Conservation (phyloP, 768 basidiomycete genomes). For the Steccherinum ochraceum region DNA sequence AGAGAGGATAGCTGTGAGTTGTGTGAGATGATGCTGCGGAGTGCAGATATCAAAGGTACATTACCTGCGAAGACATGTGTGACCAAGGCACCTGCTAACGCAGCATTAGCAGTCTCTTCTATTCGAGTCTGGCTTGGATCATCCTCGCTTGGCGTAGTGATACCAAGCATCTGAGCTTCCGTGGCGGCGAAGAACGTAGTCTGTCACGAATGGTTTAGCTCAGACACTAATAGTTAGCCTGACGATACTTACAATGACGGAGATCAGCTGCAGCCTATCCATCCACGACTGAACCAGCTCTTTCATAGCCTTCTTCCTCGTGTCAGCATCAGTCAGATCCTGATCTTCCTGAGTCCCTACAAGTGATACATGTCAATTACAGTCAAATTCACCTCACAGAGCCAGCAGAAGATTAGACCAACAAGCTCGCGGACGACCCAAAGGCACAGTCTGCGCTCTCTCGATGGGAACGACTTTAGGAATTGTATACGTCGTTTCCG, state of each 20-base stretch:
- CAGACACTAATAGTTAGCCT: not conserved
- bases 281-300: slow-evolving; percentile 57
- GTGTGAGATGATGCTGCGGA: not conserved
- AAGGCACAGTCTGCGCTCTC: not conserved
- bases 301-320: slow-evolving; percentile 36
- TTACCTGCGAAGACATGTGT: slow-evolving; percentile 45
- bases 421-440: not conserved
- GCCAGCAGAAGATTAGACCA: not conserved
- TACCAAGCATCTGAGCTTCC: slow-evolving; percentile 44
- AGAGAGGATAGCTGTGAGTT: slow-evolving; percentile 31
- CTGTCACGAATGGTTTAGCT: slow-evolving; percentile 21
- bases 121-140: not conserved
- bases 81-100: slow-evolving; percentile 42
- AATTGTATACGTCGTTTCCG: not conserved
- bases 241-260: slow-evolving; percentile 41
- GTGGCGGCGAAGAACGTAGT: slow-evolving; percentile 57
- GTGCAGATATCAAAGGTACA: not conserved
- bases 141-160: slow-evolving; percentile 28
- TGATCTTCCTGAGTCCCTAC: slow-evolving; percentile 45
- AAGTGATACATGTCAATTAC: not conserved
- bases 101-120: slow-evolving; percentile 29
- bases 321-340: slow-evolving; percentile 40
- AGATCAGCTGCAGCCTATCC: slow-evolving; percentile 56
- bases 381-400: not conserved
- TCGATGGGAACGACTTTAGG: not conserved